These are phyloP conservation scores for Ophiostoma australiae DNA, from an alignment of 2,329 filamentous ascomycete species.

Conservation along the genomic window DNA sequence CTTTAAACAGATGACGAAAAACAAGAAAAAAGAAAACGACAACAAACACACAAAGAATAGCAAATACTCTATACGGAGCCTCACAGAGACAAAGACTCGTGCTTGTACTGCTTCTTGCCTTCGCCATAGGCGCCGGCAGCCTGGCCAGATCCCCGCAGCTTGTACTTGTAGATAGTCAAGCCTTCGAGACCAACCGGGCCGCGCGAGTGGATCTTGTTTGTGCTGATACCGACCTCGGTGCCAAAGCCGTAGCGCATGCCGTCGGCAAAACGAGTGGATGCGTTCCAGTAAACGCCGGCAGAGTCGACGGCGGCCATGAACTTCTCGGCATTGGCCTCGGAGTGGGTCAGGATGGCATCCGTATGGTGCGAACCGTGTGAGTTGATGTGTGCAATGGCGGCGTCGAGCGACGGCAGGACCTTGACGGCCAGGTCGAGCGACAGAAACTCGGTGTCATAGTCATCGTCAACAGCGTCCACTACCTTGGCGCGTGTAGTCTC, in stretches of 20 bases:
- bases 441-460: constrained; percentile 87
- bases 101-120: constrained; percentile 55
- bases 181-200: constrained; percentile 93
- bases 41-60: not conserved
- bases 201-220: constrained; percentile 94
- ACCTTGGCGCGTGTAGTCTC: constrained; percentile 40
- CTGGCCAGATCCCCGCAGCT: constrained; percentile 78
- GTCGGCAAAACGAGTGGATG: constrained; percentile 88
- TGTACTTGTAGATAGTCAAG: constrained; percentile 95
- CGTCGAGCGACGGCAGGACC: constrained; percentile 62
- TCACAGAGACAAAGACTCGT: constrained; percentile 49
- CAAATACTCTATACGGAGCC: not conserved
- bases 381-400: constrained; percentile 86
- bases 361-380: constrained; percentile 89
- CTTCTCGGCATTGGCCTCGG: constrained; percentile 61
- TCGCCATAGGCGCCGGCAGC: constrained; percentile 70
- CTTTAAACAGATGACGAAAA: not conserved
- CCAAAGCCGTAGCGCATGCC: constrained; percentile 97
- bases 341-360: constrained; percentile 77
- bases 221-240: constrained; percentile 96
- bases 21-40: not conserved
- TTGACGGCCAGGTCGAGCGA: constrained; percentile 80
- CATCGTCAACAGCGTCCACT: constrained; percentile 60
- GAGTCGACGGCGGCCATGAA: constrained; percentile 87
- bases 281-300: constrained; percentile 94